These are phyloP conservation scores for Calonectria leucothoes DNA, from an alignment of 2,329 filamentous ascomycete genomes.

Conservation along the genomic window DNA sequence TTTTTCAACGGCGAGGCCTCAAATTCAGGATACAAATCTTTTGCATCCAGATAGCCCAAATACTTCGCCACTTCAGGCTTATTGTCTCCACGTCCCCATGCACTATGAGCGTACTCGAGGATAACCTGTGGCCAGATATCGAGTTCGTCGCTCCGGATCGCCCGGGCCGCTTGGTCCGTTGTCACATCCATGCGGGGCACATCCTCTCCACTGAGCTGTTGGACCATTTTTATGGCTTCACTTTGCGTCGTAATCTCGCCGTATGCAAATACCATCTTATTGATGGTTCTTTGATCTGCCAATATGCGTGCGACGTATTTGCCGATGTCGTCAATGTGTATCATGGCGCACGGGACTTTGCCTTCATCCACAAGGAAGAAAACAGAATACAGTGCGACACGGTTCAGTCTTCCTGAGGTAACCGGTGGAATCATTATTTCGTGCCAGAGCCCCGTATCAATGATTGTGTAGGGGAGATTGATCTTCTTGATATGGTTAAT, in stretches of 20 bases:
- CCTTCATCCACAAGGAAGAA: conserved; percentile 58
- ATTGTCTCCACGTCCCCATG: conserved; percentile 60
- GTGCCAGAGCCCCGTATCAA: conserved; percentile 70
- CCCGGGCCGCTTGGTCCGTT: background rate
- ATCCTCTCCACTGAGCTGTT: conserved; percentile 61
- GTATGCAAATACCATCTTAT: conserved; percentile 62
- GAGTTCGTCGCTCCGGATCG: background rate
- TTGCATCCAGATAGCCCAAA: conserved; percentile 63
- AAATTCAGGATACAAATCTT: conserved; percentile 62
- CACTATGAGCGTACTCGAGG: background rate
- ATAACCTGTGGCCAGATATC: background rate
- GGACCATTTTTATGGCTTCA: conserved; percentile 57
- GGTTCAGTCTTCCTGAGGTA: conserved; percentile 37
- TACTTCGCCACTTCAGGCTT: conserved; percentile 63
- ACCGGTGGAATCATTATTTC: conserved; percentile 52
- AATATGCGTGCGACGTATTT: conserved; percentile 62
- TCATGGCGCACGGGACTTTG: conserved; percentile 54
- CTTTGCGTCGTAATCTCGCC: conserved; percentile 58
- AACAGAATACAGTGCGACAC: conserved; percentile 45
- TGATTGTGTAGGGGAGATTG: conserved; percentile 63
- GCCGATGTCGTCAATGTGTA: conserved; percentile 63
- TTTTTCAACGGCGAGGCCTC: background rate
- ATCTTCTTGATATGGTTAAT: background rate
- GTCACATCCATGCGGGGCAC: conserved; percentile 37
- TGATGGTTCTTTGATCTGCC: conserved; percentile 60